Evolutionary conservation across 148 eudicot genomes (phyloP).

Genomic region (Rhododendron williamsianum): DNA sequence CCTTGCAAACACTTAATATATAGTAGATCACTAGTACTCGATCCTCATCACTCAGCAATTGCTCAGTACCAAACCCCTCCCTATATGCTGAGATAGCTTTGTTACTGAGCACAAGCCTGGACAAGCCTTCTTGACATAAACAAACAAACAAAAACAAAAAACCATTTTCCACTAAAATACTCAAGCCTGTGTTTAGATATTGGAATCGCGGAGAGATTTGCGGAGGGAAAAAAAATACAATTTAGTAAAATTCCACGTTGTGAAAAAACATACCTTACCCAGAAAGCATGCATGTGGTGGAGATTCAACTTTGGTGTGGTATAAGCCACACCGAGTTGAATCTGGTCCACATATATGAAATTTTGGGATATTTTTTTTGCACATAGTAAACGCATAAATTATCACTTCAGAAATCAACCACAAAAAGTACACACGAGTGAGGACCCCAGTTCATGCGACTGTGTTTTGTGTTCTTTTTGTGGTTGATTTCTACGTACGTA

Average conservation of each 20-base stretch:
- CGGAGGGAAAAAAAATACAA: neutral
- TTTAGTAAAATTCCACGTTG: neutral
- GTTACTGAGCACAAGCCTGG: slow-evolving; percentile 37
- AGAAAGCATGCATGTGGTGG: neutral
- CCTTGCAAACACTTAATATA: neutral
- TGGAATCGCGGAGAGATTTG: neutral
- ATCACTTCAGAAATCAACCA: neutral
- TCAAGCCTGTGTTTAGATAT: neutral
- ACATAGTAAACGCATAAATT: neutral
- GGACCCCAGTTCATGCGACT: neutral
- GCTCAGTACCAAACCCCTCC: slow-evolving; percentile 21
- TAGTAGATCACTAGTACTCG: neutral
- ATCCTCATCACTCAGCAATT: slow-evolving; percentile 16
- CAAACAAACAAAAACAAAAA: neutral
- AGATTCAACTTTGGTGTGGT: neutral
- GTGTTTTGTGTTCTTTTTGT: neutral
- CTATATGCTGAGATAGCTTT: slow-evolving; percentile 30
- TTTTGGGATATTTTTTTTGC: neutral
- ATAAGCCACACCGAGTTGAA: neutral
- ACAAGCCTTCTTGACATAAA: slow-evolving; percentile 1
- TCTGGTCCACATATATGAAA: neutral
- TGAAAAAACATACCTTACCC: neutral
- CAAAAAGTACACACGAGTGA: neutral
- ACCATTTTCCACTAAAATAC: neutral
- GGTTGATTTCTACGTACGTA: neutral